Base-by-base conservation (phyloP, 805 yeast genomes). In the Spathaspora sp. region DNA sequence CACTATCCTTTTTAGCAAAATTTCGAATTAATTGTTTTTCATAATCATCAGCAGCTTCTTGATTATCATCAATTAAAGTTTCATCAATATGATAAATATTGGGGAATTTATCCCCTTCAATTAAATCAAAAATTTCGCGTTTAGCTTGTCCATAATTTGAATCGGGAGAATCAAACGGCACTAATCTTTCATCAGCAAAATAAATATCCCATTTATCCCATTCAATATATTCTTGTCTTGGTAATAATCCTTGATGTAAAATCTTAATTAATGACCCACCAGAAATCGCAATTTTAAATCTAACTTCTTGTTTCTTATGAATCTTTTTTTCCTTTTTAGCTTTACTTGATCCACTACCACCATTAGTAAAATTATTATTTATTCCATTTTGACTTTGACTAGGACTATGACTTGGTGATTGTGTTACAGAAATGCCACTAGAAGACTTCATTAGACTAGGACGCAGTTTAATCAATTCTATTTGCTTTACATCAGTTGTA, bases 191-290 rank as follows among this genome's bases (percentile, higher is more conserved):
- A 70, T 93, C 98, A 5, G 97, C 97, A 72, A 93, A 92, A 69
- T 90, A 93, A 47, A 93, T 82, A 67, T 93, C 97, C 98, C 98
- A 93, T 64, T 84, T 86, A 45, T 82, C 85, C 97, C 97, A 93
- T 59, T 84, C 86, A 20, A 94, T 84, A 58, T 85, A 91, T 46
- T 79, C 80, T 49, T 72, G 70, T 61, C 96, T 78, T 40, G 81
- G 78, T 52, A 93, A 69, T 54, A 94, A 75, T 11, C 98, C 99
- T 68, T 93, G 92, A 50, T 88, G 82, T 48, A 94, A 76, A 42
- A 93, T 96, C 54, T 86, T 85, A 52, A 94, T 84, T 55, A 94
- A 78, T 2, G 97, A 90, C 35, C 99, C 99, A 52, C 98, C 99
- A 48, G 92, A 82, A 16, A 94, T 76, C 44, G 97, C 98, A 56